phyloP scores from a whole-genome alignment of 495 filamentous ascomycete species.

The Aspergillus sclerotiicarbonarius region DNA sequence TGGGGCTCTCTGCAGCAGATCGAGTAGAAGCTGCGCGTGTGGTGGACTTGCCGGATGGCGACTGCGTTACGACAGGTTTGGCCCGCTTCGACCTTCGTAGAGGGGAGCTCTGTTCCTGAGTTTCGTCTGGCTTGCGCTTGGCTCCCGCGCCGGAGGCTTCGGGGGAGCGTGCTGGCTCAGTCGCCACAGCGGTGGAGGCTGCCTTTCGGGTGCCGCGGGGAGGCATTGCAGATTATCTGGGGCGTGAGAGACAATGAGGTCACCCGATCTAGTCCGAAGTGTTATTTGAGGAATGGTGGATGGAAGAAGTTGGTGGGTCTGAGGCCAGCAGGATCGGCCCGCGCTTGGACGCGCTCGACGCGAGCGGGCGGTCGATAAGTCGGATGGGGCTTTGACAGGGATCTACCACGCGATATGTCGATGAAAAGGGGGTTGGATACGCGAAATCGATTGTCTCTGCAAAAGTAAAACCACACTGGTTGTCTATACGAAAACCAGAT shows the following conservation, averaged over 20 bases:
- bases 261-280: neutral
- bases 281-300: neutral
- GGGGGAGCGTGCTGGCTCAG: constrained; percentile 3
- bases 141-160: constrained; percentile 4
- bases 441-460: neutral
- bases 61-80: constrained; percentile 24
- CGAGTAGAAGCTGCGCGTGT: constrained; percentile 11
- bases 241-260: neutral
- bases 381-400: no score
- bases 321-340: neutral
- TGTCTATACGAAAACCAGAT: neutral
- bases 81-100: constrained; percentile 39
- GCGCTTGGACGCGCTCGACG: neutral
- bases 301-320: neutral
- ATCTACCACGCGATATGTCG: neutral
- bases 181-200: constrained; percentile 9
- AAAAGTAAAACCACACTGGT: neutral
- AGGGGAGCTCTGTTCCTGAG: constrained; percentile 26
- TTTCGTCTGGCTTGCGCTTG: constrained; percentile 28
- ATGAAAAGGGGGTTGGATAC: neutral
- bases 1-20: neutral
- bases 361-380: neutral
- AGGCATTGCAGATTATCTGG: constrained; percentile 17
- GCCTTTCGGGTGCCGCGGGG: constrained; percentile 21
- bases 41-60: constrained; percentile 7